Evolutionary conservation across 495 filamentous ascomycete species (phyloP).

Genomic region (Penicillium chermesinum): DNA sequence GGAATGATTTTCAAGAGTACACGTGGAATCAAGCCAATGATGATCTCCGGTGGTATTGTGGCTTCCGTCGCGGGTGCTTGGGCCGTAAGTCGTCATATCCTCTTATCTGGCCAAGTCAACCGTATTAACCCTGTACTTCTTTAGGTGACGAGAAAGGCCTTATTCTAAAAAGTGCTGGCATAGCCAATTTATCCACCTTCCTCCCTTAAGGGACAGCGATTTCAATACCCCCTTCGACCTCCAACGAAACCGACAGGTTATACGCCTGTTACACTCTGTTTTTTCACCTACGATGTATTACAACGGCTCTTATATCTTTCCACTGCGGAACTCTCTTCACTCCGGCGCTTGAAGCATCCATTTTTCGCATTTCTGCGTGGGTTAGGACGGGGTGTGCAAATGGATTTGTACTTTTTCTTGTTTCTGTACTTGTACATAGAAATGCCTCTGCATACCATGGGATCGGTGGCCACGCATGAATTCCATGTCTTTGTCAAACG

Average conservation of each 20-base stretch:
- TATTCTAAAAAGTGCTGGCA: constrained; percentile 41
- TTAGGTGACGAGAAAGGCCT: constrained; percentile 53
- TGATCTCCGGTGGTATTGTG: constrained; percentile 85
- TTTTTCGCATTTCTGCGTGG: constrained; percentile 44
- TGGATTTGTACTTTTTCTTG: constrained; percentile 39
- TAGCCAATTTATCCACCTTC: constrained; percentile 14
- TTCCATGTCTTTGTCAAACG: constrained; percentile 27
- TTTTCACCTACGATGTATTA: constrained; percentile 41
- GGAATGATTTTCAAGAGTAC: constrained; percentile 97
- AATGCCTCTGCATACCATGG: constrained; percentile 36
- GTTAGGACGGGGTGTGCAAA: constrained; percentile 43
- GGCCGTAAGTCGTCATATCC: constrained; percentile 59
- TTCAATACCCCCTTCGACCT: constrained; percentile 27
- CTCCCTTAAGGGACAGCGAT: constrained; percentile 11
- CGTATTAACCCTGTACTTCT: constrained; percentile 26
- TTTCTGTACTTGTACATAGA: constrained; percentile 45
- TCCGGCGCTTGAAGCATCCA: constrained; percentile 46
- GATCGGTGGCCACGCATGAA: too few species aligned
- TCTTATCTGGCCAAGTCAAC: not conserved
- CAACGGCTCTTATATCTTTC: constrained; percentile 27
- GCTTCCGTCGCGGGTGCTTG: constrained; percentile 78
- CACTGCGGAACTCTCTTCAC: constrained; percentile 42
- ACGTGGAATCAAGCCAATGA: constrained; percentile 80
- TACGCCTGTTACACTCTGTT: constrained; percentile 17
- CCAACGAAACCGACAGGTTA: constrained; percentile 29